These are phyloP conservation scores for Rhizophagus prolifer DNA, from an alignment of 192 early-diverging fungal species.

Conservation along the genomic window DNA sequence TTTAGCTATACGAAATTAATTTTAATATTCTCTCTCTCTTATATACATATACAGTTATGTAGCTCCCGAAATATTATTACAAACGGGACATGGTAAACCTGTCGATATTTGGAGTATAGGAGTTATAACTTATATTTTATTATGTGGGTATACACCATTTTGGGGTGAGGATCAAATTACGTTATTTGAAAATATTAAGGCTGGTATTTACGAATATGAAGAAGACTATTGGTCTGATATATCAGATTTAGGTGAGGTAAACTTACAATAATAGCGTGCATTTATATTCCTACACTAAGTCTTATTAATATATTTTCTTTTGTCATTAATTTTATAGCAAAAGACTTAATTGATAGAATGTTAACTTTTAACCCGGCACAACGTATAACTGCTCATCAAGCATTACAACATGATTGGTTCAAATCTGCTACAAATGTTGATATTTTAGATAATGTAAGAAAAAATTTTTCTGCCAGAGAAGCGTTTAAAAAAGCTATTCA, in stretches of 20 bases:
- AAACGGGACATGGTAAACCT: conserved; percentile 86
- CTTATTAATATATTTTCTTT: neutral
- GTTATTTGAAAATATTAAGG: conserved; percentile 68
- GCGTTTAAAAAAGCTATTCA: conserved; percentile 13
- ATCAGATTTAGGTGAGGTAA: conserved; percentile 54
- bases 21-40: neutral
- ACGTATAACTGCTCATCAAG: conserved; percentile 81
- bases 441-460: conserved; percentile 20
- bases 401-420: conserved; percentile 86
- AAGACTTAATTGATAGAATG: conserved; percentile 69
- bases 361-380: conserved; percentile 63
- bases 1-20: too few relatives aligned
- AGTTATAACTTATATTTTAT: conserved; percentile 84
- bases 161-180: conserved; percentile 58
- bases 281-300: neutral
- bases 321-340: conserved; percentile 43
- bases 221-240: conserved; percentile 81
- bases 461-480: conserved; percentile 14
- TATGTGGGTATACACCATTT: conserved; percentile 80
- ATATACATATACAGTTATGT: conserved; percentile 49
- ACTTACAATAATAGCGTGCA: neutral
- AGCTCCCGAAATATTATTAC: conserved; percentile 82
- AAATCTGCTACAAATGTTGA: conserved; percentile 5
- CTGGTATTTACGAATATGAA: conserved; percentile 67
- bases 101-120: conserved; percentile 97